phyloP scores from a whole-genome alignment of 129 eudicot genomes.

The Pseudognaphalium luteoalbum region DNA sequence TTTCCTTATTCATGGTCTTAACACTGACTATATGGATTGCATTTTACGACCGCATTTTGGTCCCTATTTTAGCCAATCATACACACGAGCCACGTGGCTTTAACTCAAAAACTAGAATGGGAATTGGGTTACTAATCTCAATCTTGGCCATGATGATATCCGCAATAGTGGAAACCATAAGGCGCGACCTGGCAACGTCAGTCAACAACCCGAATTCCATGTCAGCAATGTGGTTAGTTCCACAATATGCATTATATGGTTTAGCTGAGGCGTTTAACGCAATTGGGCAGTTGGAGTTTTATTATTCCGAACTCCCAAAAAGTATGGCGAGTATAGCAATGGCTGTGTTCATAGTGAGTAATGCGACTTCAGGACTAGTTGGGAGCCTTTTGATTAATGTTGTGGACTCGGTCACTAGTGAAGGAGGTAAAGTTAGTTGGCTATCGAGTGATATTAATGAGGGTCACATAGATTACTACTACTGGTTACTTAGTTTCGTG shows the following conservation, averaged over 20 bases:
- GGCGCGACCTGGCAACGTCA: constrained; percentile 27
- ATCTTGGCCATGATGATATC: constrained; percentile 28
- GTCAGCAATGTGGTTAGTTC: constrained; percentile 60
- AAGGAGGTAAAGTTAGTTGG: constrained; percentile 45
- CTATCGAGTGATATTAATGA: constrained; percentile 38
- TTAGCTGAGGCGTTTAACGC: constrained; percentile 46
- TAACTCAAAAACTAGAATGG: constrained; percentile 43
- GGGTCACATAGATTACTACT: constrained; percentile 52
- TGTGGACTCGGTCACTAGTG: constrained; percentile 31
- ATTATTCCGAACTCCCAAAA: constrained; percentile 38
- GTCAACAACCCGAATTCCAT: constrained; percentile 22
- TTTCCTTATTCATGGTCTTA: constrained; percentile 30
- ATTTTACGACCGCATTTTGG: constrained; percentile 45
- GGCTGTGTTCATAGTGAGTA: constrained; percentile 30
- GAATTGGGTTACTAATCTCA: constrained; percentile 43
- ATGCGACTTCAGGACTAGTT: constrained; percentile 28
- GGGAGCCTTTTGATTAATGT: constrained; percentile 35
- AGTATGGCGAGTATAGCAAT: constrained; percentile 46
- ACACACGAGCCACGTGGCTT: constrained; percentile 41
- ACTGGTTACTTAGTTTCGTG: constrained; percentile 44
- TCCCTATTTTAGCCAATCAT: constrained; percentile 33
- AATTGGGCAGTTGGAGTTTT: constrained; percentile 49
- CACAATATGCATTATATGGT: constrained; percentile 40
- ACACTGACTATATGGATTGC: constrained; percentile 43
- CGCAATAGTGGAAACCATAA: constrained; percentile 37